Conservation (phyloP, 768 basidiomycete species). For the Pulveroboletus sp. region DNA sequence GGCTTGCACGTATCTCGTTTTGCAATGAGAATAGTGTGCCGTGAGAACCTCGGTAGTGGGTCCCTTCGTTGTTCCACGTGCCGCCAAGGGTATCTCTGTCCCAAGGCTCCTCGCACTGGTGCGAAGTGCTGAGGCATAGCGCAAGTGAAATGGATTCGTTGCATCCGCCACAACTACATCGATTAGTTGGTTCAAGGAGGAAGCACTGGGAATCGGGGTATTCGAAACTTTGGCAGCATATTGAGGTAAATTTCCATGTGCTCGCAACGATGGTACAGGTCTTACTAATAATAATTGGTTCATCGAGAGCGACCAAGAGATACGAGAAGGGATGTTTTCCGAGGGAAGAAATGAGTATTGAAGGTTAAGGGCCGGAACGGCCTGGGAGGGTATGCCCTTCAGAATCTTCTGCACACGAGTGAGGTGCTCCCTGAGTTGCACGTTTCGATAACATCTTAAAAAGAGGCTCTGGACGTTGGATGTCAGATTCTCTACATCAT, state of each 20-base stretch:
- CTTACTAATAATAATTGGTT: not conserved
- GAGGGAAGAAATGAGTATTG: not conserved
- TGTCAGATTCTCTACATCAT: constrained; percentile 1
- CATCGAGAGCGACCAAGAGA: not conserved
- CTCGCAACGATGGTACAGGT: not conserved
- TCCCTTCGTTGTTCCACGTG: not conserved
- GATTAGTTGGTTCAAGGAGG: not conserved
- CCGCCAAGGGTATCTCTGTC: not conserved
- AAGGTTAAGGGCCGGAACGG: not conserved
- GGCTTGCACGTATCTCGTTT: not conserved
- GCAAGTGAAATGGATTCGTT: not conserved
- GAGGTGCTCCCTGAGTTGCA: constrained; percentile 4
- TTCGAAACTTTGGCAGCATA: not conserved
- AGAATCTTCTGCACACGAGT: not conserved
- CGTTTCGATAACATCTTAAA: constrained; percentile 12
- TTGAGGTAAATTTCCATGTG: not conserved
- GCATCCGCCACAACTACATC: not conserved
- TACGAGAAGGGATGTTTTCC: too few relatives aligned
- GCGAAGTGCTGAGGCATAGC: not conserved
- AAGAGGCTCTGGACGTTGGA: constrained; percentile 1
- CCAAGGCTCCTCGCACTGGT: not conserved
- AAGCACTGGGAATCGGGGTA: not conserved
- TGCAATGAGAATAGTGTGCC: constrained; percentile 9
- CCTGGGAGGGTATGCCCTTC: not conserved
- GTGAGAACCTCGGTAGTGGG: constrained; percentile 2